These are phyloP conservation scores for Hyphopichia pseudoburtonii DNA, from an alignment of 1,139 yeast species.

Conservation along the genomic window DNA sequence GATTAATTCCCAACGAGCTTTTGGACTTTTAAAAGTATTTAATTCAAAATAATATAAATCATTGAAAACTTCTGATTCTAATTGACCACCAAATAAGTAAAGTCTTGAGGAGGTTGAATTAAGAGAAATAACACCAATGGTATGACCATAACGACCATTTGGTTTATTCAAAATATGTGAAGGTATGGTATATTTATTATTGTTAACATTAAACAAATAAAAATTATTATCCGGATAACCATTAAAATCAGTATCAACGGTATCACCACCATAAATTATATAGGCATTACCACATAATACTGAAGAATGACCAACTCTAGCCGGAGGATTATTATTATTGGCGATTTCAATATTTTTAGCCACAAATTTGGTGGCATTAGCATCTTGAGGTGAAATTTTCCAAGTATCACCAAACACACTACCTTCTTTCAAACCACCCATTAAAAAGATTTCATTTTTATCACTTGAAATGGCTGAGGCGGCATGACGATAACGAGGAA, in stretches of 20 bases:
- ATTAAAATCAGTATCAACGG: constrained; percentile 76
- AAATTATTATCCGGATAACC: constrained; percentile 86
- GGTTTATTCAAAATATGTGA: constrained; percentile 82
- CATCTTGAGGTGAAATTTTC: constrained; percentile 56
- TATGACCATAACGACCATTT: constrained; percentile 91
- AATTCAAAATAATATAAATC: constrained; percentile 87
- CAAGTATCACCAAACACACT: constrained; percentile 95
- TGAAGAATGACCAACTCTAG: constrained; percentile 95
- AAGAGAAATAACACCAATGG: constrained; percentile 60
- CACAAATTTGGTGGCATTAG: constrained; percentile 34
- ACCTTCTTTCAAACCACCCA: constrained; percentile 95
- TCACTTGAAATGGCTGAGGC: constrained; percentile 76
- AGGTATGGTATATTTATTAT: constrained; percentile 89
- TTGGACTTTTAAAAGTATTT: constrained; percentile 81
- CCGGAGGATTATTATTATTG: constrained; percentile 71
- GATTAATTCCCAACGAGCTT: constrained; percentile 80
- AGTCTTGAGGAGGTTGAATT: constrained; percentile 69
- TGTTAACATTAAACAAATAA: constrained; percentile 86
- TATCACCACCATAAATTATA: constrained; percentile 95
- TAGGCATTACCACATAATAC: constrained; percentile 93
- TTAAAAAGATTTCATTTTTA: constrained; percentile 78
- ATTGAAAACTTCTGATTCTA: constrained; percentile 82
- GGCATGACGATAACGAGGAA: constrained; percentile 93
- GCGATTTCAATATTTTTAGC: constrained; percentile 64
- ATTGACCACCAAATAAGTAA: constrained; percentile 92